Evolutionary conservation across 352 stramenopile genomes (phyloP).

Genomic region (Phytophthora constricta): DNA sequence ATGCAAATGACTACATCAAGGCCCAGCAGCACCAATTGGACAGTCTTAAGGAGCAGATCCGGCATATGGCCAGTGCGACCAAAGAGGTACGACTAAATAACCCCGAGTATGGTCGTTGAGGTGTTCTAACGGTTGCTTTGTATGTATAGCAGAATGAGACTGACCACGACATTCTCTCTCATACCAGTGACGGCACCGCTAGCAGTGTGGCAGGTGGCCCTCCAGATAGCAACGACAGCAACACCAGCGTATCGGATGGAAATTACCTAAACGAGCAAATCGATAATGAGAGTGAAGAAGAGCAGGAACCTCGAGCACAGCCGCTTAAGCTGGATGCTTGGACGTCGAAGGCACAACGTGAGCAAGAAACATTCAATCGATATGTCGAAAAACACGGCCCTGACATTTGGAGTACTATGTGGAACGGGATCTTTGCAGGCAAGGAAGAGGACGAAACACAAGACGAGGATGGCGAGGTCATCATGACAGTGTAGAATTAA

Average conservation of each 20-base stretch:
- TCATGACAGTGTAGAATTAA: conserved; percentile 80
- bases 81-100: conserved; percentile 39
- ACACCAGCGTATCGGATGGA: conserved; percentile 23
- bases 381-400: conserved; percentile 37
- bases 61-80: conserved; percentile 35
- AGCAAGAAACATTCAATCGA: conserved; percentile 39
- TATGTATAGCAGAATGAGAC: conserved; percentile 42
- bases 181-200: conserved; percentile 41
- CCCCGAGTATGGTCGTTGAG: not conserved
- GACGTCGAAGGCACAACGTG: conserved; percentile 47
- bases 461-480: conserved; percentile 70
- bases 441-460: conserved; percentile 39
- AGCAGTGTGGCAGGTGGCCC: conserved; percentile 18
- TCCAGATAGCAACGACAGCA: conserved; percentile 33
- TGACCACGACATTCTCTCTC: conserved; percentile 44
- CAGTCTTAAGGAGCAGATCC: conserved; percentile 78
- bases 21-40: conserved; percentile 80
- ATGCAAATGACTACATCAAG: conserved; percentile 80
- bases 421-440: conserved; percentile 58
- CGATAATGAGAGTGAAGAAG: conserved; percentile 22
- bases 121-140: conserved; percentile 29
- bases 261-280: conserved; percentile 24
- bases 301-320: conserved; percentile 26
- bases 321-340: conserved; percentile 48
- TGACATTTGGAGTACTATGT: conserved; percentile 61